These are phyloP conservation scores for Salix exigua DNA, from an alignment of 345 rosid species.

Conservation along the genomic window DNA sequence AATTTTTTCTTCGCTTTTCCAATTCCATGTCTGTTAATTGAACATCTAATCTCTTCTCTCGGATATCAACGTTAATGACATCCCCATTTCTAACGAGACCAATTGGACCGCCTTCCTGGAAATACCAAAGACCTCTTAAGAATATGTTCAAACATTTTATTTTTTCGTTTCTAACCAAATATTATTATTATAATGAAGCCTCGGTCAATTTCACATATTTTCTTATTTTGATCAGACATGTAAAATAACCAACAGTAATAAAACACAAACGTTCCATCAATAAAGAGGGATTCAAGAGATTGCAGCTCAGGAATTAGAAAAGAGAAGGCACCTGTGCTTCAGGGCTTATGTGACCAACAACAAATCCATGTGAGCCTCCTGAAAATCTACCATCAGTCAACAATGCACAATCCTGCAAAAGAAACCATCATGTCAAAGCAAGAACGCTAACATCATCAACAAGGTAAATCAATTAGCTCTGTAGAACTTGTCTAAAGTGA, in stretches of 20 bases:
- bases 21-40: constrained; percentile 56
- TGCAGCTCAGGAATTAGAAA: constrained; percentile 3
- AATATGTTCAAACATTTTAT: background rate
- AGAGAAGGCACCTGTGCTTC: constrained; percentile 78
- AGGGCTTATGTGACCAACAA: constrained; percentile 94
- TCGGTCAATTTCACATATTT: too few species aligned
- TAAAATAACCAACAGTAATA: background rate
- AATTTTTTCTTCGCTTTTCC: constrained; percentile 61
- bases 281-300: background rate
- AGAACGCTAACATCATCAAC: background rate
- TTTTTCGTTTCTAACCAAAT: too few species aligned
- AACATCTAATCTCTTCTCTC: constrained; percentile 68
- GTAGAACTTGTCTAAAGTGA: background rate
- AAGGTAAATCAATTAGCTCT: background rate
- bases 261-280: background rate
- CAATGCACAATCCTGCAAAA: constrained; percentile 79
- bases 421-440: background rate
- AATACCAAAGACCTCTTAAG: background rate
- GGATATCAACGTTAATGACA: constrained; percentile 64
- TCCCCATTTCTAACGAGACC: constrained; percentile 81
- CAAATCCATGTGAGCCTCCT: constrained; percentile 98
- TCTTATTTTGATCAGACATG: background rate
- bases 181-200: too few species aligned
- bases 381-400: constrained; percentile 98
- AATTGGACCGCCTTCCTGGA: constrained; percentile 96